Conservation (phyloP, 306 rosid genomes). For the Ziziphus jujuba region DNA sequence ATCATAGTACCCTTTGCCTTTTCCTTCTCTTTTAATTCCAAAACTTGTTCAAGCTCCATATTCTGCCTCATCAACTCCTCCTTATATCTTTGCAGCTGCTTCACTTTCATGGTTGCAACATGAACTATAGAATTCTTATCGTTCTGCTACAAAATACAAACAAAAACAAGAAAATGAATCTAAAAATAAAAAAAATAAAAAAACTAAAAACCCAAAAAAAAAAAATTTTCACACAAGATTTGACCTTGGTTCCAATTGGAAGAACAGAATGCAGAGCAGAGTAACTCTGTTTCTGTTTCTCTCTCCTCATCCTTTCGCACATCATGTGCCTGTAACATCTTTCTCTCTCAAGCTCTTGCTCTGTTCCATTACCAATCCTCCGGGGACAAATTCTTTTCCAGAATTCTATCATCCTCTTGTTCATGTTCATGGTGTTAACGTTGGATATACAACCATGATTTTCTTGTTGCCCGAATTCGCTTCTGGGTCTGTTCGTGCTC, state of each 20-base stretch:
- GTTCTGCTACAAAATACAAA: constrained; percentile 32
- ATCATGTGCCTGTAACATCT: constrained; percentile 60
- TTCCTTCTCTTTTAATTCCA: neutral
- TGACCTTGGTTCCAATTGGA: constrained; percentile 66
- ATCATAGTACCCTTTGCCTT: constrained; percentile 10
- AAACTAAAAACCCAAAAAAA: neutral
- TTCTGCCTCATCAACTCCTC: constrained; percentile 44
- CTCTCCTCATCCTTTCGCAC: constrained; percentile 72
- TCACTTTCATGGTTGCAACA: constrained; percentile 46
- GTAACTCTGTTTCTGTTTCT: constrained; percentile 57
- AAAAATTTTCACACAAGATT: neutral
- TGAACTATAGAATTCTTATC: constrained; percentile 66
- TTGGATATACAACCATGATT: neutral
- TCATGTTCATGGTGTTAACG: constrained; percentile 27
- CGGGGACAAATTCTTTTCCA: constrained; percentile 28
- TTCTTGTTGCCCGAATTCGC: constrained; percentile 2
- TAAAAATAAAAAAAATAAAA: neutral
- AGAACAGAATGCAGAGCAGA: constrained; percentile 53
- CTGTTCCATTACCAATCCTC: constrained; percentile 14
- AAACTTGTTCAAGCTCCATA: constrained; percentile 33
- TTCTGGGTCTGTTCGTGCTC: constrained; percentile 23
- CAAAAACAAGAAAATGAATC: neutral
- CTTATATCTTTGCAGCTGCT: constrained; percentile 34
- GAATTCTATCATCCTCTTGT: constrained; percentile 45
- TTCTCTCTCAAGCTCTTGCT: constrained; percentile 38